Base-by-base conservation (phyloP, 768 basidiomycete species). In the Collybiopsis confluens region DNA sequence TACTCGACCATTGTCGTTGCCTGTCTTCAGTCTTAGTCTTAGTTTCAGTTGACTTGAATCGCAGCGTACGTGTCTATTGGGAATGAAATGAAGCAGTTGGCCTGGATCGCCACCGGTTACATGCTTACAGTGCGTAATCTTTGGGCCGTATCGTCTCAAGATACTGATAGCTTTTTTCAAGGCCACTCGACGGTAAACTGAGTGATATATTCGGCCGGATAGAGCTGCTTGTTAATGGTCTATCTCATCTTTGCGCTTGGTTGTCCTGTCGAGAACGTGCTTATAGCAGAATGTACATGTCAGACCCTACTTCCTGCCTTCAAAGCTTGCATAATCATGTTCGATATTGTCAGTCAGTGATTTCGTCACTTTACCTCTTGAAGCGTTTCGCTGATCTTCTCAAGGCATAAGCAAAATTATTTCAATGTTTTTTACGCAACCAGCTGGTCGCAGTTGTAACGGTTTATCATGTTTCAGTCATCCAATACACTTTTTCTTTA, bases 101-200 rank as follows among this genome's bases (percentile, higher is more conserved):
- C 82, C 58, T 86, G 83, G 83, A 81, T 86, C 27, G 79, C 82
- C 3, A 85, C 83, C 0, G 77, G 78, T 0, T 85, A 85, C 60
- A 74, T 86, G 68, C 62, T 81, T 85, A 56, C 83, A 84, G 83
- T 84, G 43, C 42, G 75, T 37, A 23, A 2, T 2, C 8, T 5
- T 3, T 44, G 16, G 52, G 21, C 20, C 42, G 18, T 45, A 2
- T n/a, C n/a, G n/a, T 24, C 23, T 9, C 7, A 4, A 10, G 30
- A 18, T 18, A 68, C 23, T 30, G 30, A 7, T 54, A 26, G 41
- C 18, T 4, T 15, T 9, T 13, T 8, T 13, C n/a, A n/a, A 85
- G 83, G 56, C 83, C 84, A 13, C 63, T 86, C 1, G 84, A 81
- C 54, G 83, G 84, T 4, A 85, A 86, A 65, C 65, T 80, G 33